Evolutionary conservation across 495 filamentous ascomycete genomes (phyloP), one percentile per base, ranked within the genome.

Genomic region (Podospora pseudocomata): DNA sequence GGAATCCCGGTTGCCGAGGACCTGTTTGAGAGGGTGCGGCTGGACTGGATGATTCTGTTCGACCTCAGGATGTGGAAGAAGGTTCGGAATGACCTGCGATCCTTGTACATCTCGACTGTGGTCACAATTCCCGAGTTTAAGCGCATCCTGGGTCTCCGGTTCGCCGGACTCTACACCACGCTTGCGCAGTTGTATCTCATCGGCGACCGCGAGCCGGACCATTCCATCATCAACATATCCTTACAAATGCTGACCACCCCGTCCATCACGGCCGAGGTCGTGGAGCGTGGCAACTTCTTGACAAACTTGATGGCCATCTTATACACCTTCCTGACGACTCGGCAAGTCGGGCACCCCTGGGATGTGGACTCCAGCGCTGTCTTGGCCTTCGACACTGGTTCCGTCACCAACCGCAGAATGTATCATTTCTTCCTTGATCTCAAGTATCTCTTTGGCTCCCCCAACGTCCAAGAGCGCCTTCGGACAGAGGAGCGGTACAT

Each of bases 31-130:
- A 89, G 95, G 27, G 89, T 97, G 13, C 91, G 95, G 39, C 82
- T 99, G 4, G 95, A 99, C 77, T 97, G 91, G 90, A 84, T 98
- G 77, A 91, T 99, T 56, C 85, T 99, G n/a, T 99, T 94, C 77
- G 95, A 99, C 74, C 80, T 99, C 54, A 82, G 95, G 64, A 83
- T 99, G 79, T 99, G 95, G 95, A 99, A 99, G 81, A 94, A 92
- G 75, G 88, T 93, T 7, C 88, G 95, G 16, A 91, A 92, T 56
- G 90, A 96, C 71, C 83, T 99, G 63, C 90, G 96, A 15, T 92
- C 97, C 68, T 86, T 99, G 6, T 97, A 97, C 77, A 97, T 99
- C 71, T 92, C 91, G 49, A 98, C 96, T 11, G 94, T 98, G 20
- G 92, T 99, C 56, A 92, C 91, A 7, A 92, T 97, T 64, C 94